Base-by-base conservation (phyloP, 2,329 filamentous ascomycete genomes). In the Aspergillus bombycis region DNA sequence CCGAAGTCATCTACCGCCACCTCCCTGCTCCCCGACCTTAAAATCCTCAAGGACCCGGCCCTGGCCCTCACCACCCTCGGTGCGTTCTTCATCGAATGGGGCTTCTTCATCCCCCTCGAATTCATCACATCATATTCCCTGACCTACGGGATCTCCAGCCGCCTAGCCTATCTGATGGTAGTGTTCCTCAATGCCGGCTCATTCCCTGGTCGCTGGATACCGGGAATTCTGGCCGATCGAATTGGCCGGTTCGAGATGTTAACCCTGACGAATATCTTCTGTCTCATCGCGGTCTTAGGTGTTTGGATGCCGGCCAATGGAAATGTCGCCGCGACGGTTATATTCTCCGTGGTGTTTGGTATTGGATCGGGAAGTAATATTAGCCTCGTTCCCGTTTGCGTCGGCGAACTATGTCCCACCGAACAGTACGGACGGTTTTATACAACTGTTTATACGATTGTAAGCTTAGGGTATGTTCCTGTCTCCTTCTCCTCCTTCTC, bases 351-450 rank as follows among this genome's bases (percentile, higher is more conserved):
- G 6, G 58, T 70, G 4, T 73, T 80, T 59, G 78, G 79, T 1
- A 79, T 81, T 58, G 74, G 67, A 1, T 74, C 71, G 36, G 79
- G 79, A 0, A 74, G 71, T 16, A 79, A 79, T 48, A 75, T 81
- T 57, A 76, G 73, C 43, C 59, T 81, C 55, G 76, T 75, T 11
- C 79, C 78, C 0, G 75, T 80, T 1, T 84, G 81, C 63, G 74
- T 84, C 2, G 80, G 81, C 2, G 80, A 84, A 68, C 70, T 84
- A 9, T 84, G 82, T 66, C 68, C 71, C 1, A 76, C 74, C 0
- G 71, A 78, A 48, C 70, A 77, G 50, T 83, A 82, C 69, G 79
- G 78, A 2, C 67, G 73, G n/a, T 79, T 77, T 55, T 79, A 77
- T 63, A 72, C 75, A 0, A 80, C 75, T 26, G 67, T 69, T 1